These are phyloP conservation scores for Nakazawaea siamensis DNA, from an alignment of 805 yeast species.

Conservation along the genomic window DNA sequence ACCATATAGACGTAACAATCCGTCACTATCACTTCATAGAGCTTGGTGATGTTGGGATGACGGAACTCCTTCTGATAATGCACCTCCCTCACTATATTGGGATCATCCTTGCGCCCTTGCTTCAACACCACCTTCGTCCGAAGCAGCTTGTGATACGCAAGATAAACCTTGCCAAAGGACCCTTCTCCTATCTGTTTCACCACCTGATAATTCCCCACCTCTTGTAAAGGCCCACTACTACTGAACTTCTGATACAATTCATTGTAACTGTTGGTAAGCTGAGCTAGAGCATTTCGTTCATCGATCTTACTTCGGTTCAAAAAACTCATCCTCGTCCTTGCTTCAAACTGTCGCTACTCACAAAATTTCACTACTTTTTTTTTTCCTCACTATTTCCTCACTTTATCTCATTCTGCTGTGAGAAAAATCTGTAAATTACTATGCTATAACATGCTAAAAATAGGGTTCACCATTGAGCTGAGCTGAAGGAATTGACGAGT, in stretches of 20 bases:
- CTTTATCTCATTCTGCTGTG: too few relatives aligned
- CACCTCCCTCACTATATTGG: conserved; percentile 83
- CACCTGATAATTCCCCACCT: conserved; percentile 77
- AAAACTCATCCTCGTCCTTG: conserved; percentile 2
- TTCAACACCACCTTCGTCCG: conserved; percentile 78
- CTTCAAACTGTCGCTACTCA: too few relatives aligned
- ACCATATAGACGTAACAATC: conserved; percentile 81
- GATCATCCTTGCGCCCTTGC: conserved; percentile 68
- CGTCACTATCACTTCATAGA: conserved; percentile 80
- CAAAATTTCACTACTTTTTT: too few relatives aligned
- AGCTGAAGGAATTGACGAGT: too few relatives aligned
- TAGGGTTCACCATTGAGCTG: too few relatives aligned
- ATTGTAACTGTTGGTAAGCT: conserved; percentile 9
- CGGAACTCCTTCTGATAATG: conserved; percentile 79
- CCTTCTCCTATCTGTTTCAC: conserved; percentile 81
- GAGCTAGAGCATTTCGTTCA: conserved; percentile 9
- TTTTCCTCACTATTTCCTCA: too few relatives aligned
- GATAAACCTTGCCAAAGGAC: conserved; percentile 83
- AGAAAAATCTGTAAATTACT: too few relatives aligned
- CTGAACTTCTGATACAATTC: conserved; percentile 8
- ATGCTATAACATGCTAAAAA: too few relatives aligned
- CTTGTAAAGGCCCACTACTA: conserved; percentile 29
- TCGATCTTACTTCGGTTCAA: conserved; percentile 7
- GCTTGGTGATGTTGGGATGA: conserved; percentile 75
- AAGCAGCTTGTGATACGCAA: conserved; percentile 73